Percentiles rank a stretch among this genome's conserved stretches.
phyloP scores from a whole-genome alignment of 2,329 filamentous ascomycete species.

The Blastomyces parvus region DNA sequence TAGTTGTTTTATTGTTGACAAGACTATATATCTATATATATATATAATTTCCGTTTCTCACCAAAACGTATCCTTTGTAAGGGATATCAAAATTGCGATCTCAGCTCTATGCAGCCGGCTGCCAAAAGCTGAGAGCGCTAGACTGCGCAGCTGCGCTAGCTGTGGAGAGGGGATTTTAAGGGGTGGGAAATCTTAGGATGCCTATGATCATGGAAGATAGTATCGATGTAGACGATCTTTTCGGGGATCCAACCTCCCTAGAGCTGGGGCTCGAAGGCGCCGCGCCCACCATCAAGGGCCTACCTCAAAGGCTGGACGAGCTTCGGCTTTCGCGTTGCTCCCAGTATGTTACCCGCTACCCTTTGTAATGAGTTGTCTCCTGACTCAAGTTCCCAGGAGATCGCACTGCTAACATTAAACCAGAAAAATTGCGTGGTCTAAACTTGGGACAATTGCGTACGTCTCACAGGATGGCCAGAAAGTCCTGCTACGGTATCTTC shows the following conservation, averaged over 20 bases:
- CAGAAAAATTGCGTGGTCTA: constrained; percentile 81
- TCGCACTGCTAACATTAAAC: constrained; percentile 19
- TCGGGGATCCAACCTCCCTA: constrained; percentile 54
- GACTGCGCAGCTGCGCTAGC: not conserved
- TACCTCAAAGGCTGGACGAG: constrained; percentile 67
- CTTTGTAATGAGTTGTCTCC: not conserved
- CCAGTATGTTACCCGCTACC: constrained; percentile 53
- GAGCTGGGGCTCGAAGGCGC: constrained; percentile 50
- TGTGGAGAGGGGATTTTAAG: not conserved
- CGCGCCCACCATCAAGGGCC: constrained; percentile 51
- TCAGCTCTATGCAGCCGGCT: not conserved
- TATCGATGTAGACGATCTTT: constrained; percentile 62
- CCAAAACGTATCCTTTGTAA: not conserved
- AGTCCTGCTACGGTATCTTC: constrained; percentile 64
- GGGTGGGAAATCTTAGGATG: constrained; percentile 26
- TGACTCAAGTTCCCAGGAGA: not conserved
- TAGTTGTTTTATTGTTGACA: not conserved
- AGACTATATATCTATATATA: not conserved
- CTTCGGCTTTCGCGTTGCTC: constrained; percentile 66
- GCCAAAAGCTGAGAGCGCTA: not conserved
- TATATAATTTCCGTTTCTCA: not conserved
- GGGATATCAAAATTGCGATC: not conserved
- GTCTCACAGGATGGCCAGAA: constrained; percentile 62
- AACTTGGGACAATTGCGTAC: constrained; percentile 72
- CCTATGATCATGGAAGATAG: constrained; percentile 49